A percentile compares a stretch with the other conserved stretches of the same genome.
phyloP scores from a whole-genome alignment of 1,139 yeast species.

The Geotrichum aggregatum region DNA sequence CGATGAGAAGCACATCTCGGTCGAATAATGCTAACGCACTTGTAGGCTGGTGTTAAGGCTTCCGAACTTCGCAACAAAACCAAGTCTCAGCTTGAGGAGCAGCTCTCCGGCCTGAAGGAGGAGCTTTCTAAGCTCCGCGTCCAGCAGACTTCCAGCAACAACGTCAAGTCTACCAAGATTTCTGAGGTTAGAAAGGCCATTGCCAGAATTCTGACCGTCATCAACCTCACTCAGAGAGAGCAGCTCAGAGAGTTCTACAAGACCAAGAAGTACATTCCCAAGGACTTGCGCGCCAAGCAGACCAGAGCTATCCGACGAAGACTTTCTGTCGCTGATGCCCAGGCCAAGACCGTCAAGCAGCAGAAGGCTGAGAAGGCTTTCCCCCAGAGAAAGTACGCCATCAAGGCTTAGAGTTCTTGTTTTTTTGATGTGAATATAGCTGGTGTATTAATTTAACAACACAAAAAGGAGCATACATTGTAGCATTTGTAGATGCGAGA shows the following conservation, averaged over 20 bases:
- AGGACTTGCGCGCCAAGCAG: slow-evolving; percentile 98
- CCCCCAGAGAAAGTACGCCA: slow-evolving; percentile 98
- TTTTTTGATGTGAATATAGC: slow-evolving; percentile 28
- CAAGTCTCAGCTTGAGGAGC: slow-evolving; percentile 92
- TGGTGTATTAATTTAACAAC: slow-evolving; percentile 2
- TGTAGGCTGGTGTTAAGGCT: slow-evolving; percentile 54
- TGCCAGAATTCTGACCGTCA: slow-evolving; percentile 96
- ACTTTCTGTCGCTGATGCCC: slow-evolving; percentile 83
- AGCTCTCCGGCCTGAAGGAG: slow-evolving; percentile 93
- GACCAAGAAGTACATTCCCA: slow-evolving; percentile 96
- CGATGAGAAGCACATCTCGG: background rate
- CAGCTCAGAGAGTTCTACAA: slow-evolving; percentile 89
- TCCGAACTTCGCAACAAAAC: slow-evolving; percentile 96
- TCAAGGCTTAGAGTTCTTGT: slow-evolving; percentile 80
- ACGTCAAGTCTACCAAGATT: slow-evolving; percentile 64
- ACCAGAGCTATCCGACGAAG: slow-evolving; percentile 99
- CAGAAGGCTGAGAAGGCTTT: slow-evolving; percentile 89
- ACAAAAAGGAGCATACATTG: background rate
- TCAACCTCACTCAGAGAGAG: slow-evolving; percentile 95
- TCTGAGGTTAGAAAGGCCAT: slow-evolving; percentile 92
- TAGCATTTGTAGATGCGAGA: no score
- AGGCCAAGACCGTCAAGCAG: slow-evolving; percentile 79
- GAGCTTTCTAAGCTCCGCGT: slow-evolving; percentile 95
- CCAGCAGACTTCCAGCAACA: slow-evolving; percentile 59
- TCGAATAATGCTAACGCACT: no score